Evolutionary conservation across 1,284 basidiomycete species (phyloP).

Genomic region (Puccinia horiana): DNA sequence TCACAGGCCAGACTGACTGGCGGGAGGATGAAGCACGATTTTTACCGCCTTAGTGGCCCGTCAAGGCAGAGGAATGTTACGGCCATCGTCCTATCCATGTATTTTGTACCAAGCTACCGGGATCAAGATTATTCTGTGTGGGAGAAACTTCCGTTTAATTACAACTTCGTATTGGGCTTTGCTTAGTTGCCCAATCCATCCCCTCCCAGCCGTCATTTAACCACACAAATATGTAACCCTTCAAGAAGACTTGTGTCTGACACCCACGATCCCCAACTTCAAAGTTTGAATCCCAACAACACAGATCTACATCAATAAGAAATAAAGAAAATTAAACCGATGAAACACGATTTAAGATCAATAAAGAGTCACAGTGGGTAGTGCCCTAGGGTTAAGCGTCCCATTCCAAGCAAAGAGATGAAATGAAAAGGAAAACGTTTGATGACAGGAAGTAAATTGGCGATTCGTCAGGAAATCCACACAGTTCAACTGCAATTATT

Average conservation of each 20-base stretch:
- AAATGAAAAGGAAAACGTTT: background rate
- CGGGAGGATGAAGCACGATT: background rate
- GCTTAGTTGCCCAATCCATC: background rate
- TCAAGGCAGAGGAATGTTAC: background rate
- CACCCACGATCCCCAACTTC: background rate
- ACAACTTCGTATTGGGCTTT: background rate
- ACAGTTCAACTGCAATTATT: background rate
- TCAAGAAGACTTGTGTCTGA: background rate
- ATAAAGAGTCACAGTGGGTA: conserved; percentile 5
- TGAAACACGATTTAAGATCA: background rate
- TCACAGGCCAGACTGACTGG: too few species aligned
- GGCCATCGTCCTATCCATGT: background rate
- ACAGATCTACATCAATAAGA: conserved; percentile 3
- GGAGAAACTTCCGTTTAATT: background rate
- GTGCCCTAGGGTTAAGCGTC: background rate
- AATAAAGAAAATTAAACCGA: background rate
- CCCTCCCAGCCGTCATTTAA: background rate
- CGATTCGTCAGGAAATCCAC: background rate
- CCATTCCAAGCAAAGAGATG: background rate
- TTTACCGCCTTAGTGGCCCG: background rate
- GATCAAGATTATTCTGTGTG: background rate
- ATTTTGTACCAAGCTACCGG: background rate
- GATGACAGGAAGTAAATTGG: background rate
- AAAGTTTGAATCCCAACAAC: background rate
- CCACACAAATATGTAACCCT: background rate